phyloP scores from a whole-genome alignment of 1,284 basidiomycete species.

The Leccinum griseonigrum region DNA sequence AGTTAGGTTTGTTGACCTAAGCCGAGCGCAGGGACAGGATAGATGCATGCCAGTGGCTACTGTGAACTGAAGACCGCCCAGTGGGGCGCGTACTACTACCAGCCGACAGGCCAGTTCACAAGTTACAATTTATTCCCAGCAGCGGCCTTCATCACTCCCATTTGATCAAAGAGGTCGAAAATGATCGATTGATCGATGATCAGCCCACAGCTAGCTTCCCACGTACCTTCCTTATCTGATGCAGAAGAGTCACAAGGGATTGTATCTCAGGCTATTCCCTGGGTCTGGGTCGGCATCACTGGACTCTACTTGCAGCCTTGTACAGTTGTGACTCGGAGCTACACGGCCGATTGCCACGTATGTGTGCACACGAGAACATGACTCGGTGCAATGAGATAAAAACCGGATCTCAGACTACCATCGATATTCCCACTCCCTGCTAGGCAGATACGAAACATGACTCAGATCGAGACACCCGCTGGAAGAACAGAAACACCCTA shows the following conservation, averaged over 20 bases:
- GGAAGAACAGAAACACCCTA: constrained; percentile 1
- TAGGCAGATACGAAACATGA: constrained; percentile 6
- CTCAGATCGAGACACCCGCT: not conserved
- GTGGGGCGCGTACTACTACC: too few species aligned
- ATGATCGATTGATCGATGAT: not conserved
- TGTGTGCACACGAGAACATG: not conserved
- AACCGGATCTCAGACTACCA: not conserved
- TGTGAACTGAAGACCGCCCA: too few species aligned
- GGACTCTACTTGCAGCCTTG: not conserved
- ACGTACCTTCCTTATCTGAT: not conserved
- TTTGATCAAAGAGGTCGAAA: not conserved
- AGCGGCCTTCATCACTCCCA: not conserved
- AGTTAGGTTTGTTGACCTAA: too few species aligned
- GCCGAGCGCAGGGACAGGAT: too few species aligned
- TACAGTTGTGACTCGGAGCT: not conserved
- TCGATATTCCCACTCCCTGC: not conserved
- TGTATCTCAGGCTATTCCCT: not conserved
- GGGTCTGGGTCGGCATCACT: not conserved
- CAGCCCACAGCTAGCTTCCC: not conserved
- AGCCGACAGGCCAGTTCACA: not conserved
- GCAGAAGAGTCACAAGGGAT: not conserved
- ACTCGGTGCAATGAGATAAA: constrained; percentile 2
- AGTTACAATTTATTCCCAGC: not conserved
- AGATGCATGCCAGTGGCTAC: too few species aligned
- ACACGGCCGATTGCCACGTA: not conserved